Percentiles rank a stretch among this genome's conserved stretches.
These are phyloP conservation scores for Castanea sativa DNA, from an alignment of 306 rosid genomes.

Conservation along the genomic window DNA sequence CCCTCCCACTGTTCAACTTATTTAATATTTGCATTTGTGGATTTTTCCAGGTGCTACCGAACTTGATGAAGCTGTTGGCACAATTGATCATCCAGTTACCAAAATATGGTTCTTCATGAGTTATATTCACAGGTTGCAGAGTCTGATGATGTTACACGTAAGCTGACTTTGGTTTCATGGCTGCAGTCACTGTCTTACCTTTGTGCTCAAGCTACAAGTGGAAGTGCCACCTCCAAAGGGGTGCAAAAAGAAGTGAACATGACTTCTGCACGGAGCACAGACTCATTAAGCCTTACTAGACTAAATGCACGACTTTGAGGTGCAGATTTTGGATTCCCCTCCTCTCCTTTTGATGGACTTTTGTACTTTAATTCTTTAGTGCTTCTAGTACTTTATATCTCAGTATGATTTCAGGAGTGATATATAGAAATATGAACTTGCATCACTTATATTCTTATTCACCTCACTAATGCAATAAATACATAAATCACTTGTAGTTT, in stretches of 20 bases:
- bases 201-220: conserved; percentile 47
- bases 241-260: conserved; percentile 24
- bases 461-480: background rate
- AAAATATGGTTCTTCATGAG: conserved; percentile 61
- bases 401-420: background rate
- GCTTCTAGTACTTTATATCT: background rate
- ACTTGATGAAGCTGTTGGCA: conserved; percentile 74
- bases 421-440: background rate
- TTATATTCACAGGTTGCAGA: conserved; percentile 82
- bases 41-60: conserved; percentile 65
- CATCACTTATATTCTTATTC: background rate
- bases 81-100: conserved; percentile 64
- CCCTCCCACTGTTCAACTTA: conserved; percentile 3
- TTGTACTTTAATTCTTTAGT: background rate
- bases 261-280: conserved; percentile 21
- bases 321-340: conserved; percentile 1
- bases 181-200: conserved; percentile 85
- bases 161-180: conserved; percentile 85
- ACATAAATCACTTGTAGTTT: background rate
- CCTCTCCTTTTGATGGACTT: background rate
- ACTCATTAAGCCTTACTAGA: conserved; percentile 35
- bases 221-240: conserved; percentile 28
- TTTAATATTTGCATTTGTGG: conserved; percentile 4
- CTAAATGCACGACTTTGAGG: conserved; percentile 53
- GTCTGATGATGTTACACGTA: conserved; percentile 84